Base-by-base conservation (phyloP, 1,139 yeast genomes). In the Saccharomyces hybrid region DNA sequence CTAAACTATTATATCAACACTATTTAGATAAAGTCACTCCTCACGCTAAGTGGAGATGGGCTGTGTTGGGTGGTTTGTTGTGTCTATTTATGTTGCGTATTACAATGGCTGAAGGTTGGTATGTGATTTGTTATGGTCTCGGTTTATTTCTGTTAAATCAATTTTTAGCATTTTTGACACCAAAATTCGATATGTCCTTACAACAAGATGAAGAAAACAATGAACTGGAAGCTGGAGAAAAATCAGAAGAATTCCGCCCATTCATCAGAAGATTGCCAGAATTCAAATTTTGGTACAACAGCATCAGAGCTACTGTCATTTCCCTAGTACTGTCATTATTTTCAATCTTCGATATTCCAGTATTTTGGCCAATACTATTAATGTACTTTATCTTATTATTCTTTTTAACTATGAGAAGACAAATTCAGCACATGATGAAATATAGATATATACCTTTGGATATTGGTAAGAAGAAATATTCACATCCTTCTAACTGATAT, bases 341-440 rank as follows among this genome's bases (percentile, higher is more conserved):
- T 64, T 63, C 83, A 3, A 69, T 87, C 54, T 84, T 88, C 61
- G 97, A 93, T 70, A 80, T 93, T 51, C 99, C 99, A 8, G 98
- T 91, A 6, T 91, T 89, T 70, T 95, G 99, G 99, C 99, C 99
- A 50, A 91, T 93, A 57, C 79, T 93, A 60, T 79, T 93, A 70
- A 77, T 90, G 71, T 93, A 93, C 73, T 95, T 93, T 71, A 74
- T 90, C 58, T 75, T 86, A 34, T 78, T 93, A 57, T 91, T 93
- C 73, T 73, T 88, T 9, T 78, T 95, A 64, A 91, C 98, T 28
- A 93, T 93, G 98, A 85, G 96, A 72, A 87, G 88, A 71, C 99
- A 93, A 73, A 89, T 93, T 62, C 96, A 91, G 72, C 99, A 93
- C 69, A 93, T 93, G 99, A 75, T 93, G 60, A 91, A 91, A 73